A percentile compares a stretch with the other conserved stretches of the same genome.
phyloP scores from a whole-genome alignment of 2,329 filamentous ascomycete genomes.

The Colletotrichum sansevieriae region DNA sequence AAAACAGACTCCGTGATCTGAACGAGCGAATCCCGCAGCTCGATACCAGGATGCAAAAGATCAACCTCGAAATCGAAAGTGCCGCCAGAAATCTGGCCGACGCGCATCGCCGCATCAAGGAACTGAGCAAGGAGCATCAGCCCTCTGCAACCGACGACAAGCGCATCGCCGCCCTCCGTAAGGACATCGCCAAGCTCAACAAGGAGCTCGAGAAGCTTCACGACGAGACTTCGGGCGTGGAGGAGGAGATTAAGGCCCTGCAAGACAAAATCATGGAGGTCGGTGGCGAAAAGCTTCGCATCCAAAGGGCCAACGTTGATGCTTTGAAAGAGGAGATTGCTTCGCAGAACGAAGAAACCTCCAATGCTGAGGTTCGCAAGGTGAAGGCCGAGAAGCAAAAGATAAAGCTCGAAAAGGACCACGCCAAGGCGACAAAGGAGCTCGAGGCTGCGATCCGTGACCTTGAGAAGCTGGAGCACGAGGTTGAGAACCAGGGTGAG shows the following conservation, averaged over 20 bases:
- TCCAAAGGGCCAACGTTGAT: slow-evolving; percentile 92
- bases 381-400: slow-evolving; percentile 96
- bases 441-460: slow-evolving; percentile 79
- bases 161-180: slow-evolving; percentile 79
- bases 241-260: slow-evolving; percentile 91
- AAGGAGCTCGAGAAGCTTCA: slow-evolving; percentile 85
- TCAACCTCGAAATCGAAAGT: slow-evolving; percentile 89
- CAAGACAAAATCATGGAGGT: slow-evolving; percentile 99
- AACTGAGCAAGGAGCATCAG: slow-evolving; percentile 84
- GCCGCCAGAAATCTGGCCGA: slow-evolving; percentile 87
- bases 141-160: slow-evolving; percentile 84
- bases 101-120: slow-evolving; percentile 85
- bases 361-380: slow-evolving; percentile 86
- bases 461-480: slow-evolving; percentile 81
- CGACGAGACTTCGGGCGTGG: slow-evolving; percentile 87
- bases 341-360: slow-evolving; percentile 83
- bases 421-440: slow-evolving; percentile 83
- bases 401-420: slow-evolving; percentile 86
- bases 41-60: slow-evolving; percentile 92
- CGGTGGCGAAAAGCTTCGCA: slow-evolving; percentile 90
- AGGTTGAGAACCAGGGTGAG: slow-evolving; percentile 81
- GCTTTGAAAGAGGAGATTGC: slow-evolving; percentile 87
- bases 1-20: slow-evolving; percentile 78
- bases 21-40: slow-evolving; percentile 84
- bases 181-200: slow-evolving; percentile 80